These are phyloP conservation scores for Monocercomonoides exilis DNA, from an alignment of 78 protist species.

Conservation along the genomic window DNA sequence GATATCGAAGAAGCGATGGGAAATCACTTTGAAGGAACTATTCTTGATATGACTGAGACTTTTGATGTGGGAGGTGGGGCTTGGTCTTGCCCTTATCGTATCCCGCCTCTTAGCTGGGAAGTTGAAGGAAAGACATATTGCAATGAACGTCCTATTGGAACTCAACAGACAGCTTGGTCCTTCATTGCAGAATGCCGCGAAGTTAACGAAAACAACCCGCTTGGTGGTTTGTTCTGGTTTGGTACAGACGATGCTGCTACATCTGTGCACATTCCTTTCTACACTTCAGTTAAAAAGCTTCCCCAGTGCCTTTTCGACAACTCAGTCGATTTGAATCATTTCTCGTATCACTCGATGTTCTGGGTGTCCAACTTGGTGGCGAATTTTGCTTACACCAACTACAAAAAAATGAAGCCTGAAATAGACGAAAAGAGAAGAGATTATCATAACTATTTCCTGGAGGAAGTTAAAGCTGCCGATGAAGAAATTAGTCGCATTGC, in stretches of 20 bases:
- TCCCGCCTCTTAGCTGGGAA: constrained; percentile 22
- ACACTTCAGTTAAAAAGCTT: neutral
- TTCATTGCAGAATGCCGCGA: constrained; percentile 30
- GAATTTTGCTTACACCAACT: neutral
- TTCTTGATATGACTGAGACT: neutral
- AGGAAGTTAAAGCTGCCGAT: neutral
- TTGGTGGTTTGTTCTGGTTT: constrained; percentile 4
- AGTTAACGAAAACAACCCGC: constrained; percentile 1
- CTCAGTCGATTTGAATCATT: neutral
- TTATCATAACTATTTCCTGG: neutral
- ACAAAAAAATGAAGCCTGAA: neutral
- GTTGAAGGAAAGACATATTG: neutral
- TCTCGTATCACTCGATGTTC: constrained; percentile 3
- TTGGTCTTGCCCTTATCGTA: constrained; percentile 14
- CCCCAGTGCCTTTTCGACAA: neutral
- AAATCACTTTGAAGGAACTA: neutral
- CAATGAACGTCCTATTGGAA: constrained; percentile 34
- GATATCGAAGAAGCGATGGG: neutral
- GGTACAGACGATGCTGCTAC: neutral
- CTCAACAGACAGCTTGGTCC: constrained; percentile 33
- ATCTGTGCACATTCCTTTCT: neutral
- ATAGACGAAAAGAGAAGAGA: neutral
- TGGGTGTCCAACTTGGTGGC: constrained; percentile 4
- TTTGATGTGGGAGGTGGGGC: constrained; percentile 39
- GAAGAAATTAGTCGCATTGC: neutral